A percentile compares a stretch with the other conserved stretches of the same genome.
These are phyloP conservation scores for Colletotrichum sp. DNA, from an alignment of 2,329 filamentous ascomycete genomes.

Conservation along the genomic window DNA sequence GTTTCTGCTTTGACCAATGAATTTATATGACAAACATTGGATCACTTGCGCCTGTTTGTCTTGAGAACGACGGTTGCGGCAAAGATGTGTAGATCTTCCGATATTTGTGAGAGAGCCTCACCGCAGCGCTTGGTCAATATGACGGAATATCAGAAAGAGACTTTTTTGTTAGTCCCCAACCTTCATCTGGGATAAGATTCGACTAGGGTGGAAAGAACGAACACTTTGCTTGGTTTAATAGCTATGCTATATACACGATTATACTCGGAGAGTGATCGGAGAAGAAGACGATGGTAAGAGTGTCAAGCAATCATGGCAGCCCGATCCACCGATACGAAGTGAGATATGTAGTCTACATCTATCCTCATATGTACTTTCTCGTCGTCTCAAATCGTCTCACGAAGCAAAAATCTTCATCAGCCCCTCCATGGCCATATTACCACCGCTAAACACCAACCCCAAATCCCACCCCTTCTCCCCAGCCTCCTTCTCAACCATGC, in stretches of 20 bases:
- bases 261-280: accelerated
- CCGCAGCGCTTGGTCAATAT: not conserved
- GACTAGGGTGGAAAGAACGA: not conserved
- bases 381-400: not conserved
- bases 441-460: slow-evolving; percentile 64
- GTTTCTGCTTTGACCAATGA: too few species aligned
- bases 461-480: slow-evolving; percentile 77
- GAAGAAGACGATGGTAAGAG: not conserved
- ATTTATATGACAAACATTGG: not conserved
- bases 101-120: not conserved
- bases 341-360: not conserved
- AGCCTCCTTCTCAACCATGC: slow-evolving; percentile 70
- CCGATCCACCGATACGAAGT: accelerated
- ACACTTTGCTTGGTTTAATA: not conserved
- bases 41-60: not conserved
- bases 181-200: not conserved
- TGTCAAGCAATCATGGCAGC: not conserved
- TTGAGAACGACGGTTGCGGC: not conserved
- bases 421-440: slow-evolving; percentile 62
- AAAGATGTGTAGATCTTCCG: not conserved
- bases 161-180: not conserved
- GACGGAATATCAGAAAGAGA: not conserved
- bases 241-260: not conserved
- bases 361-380: not conserved
- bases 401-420: slow-evolving; percentile 54